Evolutionary conservation across 352 stramenopile species (phyloP).

Genomic region (Discostella stelligera): DNA sequence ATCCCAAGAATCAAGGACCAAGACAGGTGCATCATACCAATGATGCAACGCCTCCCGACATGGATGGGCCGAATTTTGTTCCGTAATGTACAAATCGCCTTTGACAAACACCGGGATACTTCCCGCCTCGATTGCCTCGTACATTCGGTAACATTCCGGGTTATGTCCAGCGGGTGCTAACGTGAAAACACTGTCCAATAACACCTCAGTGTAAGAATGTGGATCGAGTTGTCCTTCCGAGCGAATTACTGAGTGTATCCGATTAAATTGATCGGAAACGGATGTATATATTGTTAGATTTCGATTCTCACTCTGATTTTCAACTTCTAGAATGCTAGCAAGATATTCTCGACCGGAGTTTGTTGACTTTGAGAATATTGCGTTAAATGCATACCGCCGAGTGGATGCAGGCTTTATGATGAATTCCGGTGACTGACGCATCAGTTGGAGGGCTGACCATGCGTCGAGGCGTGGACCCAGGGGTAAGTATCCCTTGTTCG

Average conservation of each 20-base stretch:
- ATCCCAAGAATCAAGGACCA: conserved; percentile 54
- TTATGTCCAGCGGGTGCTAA: conserved; percentile 62
- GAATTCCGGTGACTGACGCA: conserved; percentile 6
- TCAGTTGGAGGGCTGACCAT: conserved; percentile 11
- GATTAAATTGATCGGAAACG: neutral
- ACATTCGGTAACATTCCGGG: conserved; percentile 65
- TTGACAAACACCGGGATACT: conserved; percentile 53
- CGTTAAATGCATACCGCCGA: conserved; percentile 50
- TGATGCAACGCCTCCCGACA: conserved; percentile 50
- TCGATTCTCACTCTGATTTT: neutral
- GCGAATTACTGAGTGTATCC: neutral
- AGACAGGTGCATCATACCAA: conserved; percentile 43
- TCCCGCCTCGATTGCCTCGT: conserved; percentile 57
- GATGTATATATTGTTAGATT: neutral
- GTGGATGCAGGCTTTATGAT: conserved; percentile 20
- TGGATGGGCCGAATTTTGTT: conserved; percentile 13
- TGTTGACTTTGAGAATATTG: conserved; percentile 49
- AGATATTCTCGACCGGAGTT: conserved; percentile 22
- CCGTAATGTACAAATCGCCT: conserved; percentile 25
- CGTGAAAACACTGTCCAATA: conserved; percentile 60
- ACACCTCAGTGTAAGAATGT: conserved; percentile 40
- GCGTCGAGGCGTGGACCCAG: conserved; percentile 9
- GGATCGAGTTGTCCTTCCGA: conserved; percentile 22
- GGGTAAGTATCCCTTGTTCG: conserved; percentile 9
- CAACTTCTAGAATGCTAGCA: conserved; percentile 16